Conservation (phyloP, 306 rosid species). For the Rosa persica region DNA sequence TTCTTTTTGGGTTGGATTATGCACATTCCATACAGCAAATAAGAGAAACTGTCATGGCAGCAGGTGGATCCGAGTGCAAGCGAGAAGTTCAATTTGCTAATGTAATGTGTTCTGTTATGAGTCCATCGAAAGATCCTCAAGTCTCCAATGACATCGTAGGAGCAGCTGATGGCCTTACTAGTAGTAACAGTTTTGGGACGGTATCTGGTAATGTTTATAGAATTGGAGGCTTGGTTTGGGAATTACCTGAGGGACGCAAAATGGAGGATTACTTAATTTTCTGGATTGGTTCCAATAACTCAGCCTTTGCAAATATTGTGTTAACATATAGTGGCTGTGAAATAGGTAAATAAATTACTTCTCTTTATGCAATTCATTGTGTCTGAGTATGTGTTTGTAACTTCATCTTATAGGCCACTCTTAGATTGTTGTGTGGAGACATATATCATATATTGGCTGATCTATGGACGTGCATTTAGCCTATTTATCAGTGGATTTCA, state of each 20-base stretch:
- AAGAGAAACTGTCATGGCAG: slow-evolving; percentile 45
- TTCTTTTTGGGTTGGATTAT: slow-evolving; percentile 84
- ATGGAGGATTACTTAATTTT: slow-evolving; percentile 72
- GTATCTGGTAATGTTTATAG: slow-evolving; percentile 34
- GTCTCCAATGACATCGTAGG: slow-evolving; percentile 34
- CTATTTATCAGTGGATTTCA: not conserved
- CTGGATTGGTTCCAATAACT: slow-evolving; percentile 82
- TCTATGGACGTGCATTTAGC: not conserved
- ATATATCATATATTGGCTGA: not conserved
- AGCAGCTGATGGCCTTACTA: slow-evolving; percentile 26
- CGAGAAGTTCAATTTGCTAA: slow-evolving; percentile 59
- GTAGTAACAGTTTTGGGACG: slow-evolving; percentile 29
- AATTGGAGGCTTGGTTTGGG: slow-evolving; percentile 82
- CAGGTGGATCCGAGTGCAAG: slow-evolving; percentile 25
- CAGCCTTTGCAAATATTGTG: slow-evolving; percentile 82
- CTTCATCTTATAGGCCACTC: not conserved
- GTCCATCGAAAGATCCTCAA: slow-evolving; percentile 49
- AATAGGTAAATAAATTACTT: slow-evolving; percentile 55
- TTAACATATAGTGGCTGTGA: slow-evolving; percentile 80
- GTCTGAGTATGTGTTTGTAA: not conserved
- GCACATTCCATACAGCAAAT: slow-evolving; percentile 49
- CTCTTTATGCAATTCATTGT: not conserved
- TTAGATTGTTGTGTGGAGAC: not conserved
- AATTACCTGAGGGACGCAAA: slow-evolving; percentile 52
- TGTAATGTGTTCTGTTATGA: slow-evolving; percentile 52